Percentiles rank a stretch among this genome's conserved stretches.
These are phyloP conservation scores for Mangifera indica DNA, from an alignment of 345 rosid genomes.

Conservation along the genomic window DNA sequence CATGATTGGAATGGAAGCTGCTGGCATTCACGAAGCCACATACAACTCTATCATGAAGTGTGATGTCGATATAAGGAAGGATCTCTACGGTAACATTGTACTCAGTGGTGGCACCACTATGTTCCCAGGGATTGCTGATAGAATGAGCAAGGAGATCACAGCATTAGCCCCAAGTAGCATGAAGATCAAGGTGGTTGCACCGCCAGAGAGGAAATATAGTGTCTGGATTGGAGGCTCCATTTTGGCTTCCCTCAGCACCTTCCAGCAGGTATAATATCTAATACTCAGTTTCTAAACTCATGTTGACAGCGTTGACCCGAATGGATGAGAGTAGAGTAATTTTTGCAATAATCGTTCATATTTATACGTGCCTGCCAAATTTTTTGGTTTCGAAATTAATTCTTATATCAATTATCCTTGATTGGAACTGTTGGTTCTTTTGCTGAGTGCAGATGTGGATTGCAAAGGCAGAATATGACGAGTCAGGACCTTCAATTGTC, in stretches of 20 bases:
- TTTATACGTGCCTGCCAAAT: too few relatives aligned
- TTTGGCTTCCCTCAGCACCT: slow-evolving; percentile 58
- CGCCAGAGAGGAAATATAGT: slow-evolving; percentile 63
- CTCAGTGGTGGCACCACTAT: slow-evolving; percentile 69
- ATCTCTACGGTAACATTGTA: slow-evolving; percentile 53
- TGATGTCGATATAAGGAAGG: slow-evolving; percentile 64
- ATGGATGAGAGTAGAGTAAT: too few relatives aligned
- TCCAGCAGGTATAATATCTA: slow-evolving; percentile 51
- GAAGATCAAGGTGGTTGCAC: slow-evolving; percentile 64
- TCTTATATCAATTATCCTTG: background rate
- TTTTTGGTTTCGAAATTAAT: too few relatives aligned
- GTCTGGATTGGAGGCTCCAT: slow-evolving; percentile 67
- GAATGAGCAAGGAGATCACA: slow-evolving; percentile 78
- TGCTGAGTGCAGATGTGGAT: slow-evolving; percentile 64
- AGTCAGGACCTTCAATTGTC: slow-evolving; percentile 64
- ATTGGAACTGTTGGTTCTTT: slow-evolving; percentile 7
- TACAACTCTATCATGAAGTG: slow-evolving; percentile 69
- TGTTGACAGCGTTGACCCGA: too few relatives aligned
- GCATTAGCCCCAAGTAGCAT: slow-evolving; percentile 67
- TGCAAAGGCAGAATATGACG: slow-evolving; percentile 67
- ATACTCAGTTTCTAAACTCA: too few relatives aligned
- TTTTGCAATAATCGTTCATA: too few relatives aligned
- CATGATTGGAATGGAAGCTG: slow-evolving; percentile 65
- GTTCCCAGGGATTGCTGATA: slow-evolving; percentile 71
- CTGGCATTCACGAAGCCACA: slow-evolving; percentile 58